A percentile compares a stretch with the other conserved stretches of the same genome.
Conservation (phyloP, 163 green algal species). For the Coccomyxa subellipsoidea region DNA sequence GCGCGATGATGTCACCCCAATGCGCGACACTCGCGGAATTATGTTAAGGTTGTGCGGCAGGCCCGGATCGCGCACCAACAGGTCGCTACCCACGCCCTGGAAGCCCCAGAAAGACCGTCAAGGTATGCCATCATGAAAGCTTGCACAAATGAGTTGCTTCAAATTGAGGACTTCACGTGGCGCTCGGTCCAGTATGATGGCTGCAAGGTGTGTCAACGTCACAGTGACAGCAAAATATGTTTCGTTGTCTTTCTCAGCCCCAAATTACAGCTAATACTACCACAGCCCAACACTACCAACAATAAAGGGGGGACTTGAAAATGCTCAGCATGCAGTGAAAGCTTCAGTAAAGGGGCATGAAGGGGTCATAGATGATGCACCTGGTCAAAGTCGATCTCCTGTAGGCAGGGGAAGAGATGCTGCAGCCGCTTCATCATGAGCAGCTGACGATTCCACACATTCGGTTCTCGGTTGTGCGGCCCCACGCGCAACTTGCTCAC, state of each 20-base stretch:
- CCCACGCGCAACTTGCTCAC: not conserved
- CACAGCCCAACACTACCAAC: too few relatives aligned
- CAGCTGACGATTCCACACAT: conserved; percentile 5
- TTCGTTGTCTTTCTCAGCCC: too few relatives aligned
- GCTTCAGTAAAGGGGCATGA: not conserved
- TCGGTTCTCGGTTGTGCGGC: not conserved
- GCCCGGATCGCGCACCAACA: not conserved
- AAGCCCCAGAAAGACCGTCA: not conserved
- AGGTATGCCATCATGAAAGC: too few relatives aligned
- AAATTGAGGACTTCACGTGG: too few relatives aligned
- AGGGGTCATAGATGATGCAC: not conserved
- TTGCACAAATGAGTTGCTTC: too few relatives aligned
- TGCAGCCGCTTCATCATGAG: not conserved
- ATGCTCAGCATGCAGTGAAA: too few relatives aligned
- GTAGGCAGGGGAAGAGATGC: not conserved
- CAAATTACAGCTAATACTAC: too few relatives aligned
- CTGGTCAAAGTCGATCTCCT: conserved; percentile 1
- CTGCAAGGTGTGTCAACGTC: too few relatives aligned
- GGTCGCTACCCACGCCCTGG: not conserved
- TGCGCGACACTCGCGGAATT: not conserved
- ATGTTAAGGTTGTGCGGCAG: conserved; percentile 3
- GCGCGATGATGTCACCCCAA: not conserved
- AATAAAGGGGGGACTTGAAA: too few relatives aligned
- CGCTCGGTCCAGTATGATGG: too few relatives aligned
- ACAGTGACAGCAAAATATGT: too few relatives aligned